Evolutionary conservation across 768 basidiomycete species (phyloP).

Genomic region (Sistotremastrum niveocremeum): DNA sequence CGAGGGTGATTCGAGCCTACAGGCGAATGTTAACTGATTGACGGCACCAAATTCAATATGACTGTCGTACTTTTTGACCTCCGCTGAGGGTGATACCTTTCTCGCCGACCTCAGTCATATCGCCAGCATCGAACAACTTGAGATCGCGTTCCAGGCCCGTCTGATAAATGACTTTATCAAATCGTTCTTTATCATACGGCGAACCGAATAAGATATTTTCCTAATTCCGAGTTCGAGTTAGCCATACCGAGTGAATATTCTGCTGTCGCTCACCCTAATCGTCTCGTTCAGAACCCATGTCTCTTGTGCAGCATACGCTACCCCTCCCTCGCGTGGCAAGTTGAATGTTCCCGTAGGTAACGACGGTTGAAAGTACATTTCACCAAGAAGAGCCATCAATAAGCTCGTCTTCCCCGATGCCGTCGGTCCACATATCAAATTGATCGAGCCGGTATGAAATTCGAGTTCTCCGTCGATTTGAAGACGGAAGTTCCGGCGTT

Average conservation of each 20-base stretch:
- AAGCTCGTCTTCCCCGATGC: slow-evolving; percentile 5
- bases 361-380: slow-evolving; percentile 10
- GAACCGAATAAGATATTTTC: slow-evolving; percentile 27
- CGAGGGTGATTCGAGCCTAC: slow-evolving; percentile 24
- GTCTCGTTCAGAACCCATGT: slow-evolving; percentile 26
- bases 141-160: slow-evolving; percentile 22
- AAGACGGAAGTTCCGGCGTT: slow-evolving; percentile 5
- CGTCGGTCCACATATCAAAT: slow-evolving; percentile 6
- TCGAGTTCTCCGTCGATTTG: slow-evolving; percentile 3
- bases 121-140: slow-evolving; percentile 24
- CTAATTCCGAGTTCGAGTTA: slow-evolving; percentile 11
- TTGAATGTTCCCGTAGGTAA: slow-evolving; percentile 23
- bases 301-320: slow-evolving; percentile 26
- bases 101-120: slow-evolving; percentile 26
- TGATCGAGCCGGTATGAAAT: slow-evolving; percentile 3
- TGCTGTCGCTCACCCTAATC: slow-evolving; percentile 19
- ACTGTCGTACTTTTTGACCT: neutral
- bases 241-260: slow-evolving; percentile 7
- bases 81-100: slow-evolving; percentile 22
- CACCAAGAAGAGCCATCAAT: slow-evolving; percentile 3
- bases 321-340: slow-evolving; percentile 23
- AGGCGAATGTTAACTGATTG: slow-evolving; percentile 26
- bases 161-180: slow-evolving; percentile 16
- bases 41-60: slow-evolving; percentile 15
- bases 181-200: slow-evolving; percentile 19